These are phyloP conservation scores for Phaeotremella skinneri DNA, from an alignment of 768 basidiomycete genomes.

Conservation along the genomic window DNA sequence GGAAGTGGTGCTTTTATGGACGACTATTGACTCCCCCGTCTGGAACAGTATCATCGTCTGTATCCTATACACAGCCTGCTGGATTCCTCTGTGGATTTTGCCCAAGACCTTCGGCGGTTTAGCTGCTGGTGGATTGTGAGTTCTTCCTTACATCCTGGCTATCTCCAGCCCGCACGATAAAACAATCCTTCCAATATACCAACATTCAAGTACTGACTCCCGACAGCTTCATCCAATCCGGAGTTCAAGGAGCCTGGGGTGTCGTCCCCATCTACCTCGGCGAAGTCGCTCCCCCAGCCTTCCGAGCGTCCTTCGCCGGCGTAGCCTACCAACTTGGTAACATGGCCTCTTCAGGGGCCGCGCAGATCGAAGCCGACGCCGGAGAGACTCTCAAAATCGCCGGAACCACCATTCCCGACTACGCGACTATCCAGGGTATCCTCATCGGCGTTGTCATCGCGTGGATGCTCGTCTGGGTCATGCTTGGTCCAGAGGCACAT, in stretches of 20 bases:
- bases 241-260: slow-evolving; percentile 88
- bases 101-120: slow-evolving; percentile 68
- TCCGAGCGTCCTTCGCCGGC: slow-evolving; percentile 83
- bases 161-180: slow-evolving; percentile 62
- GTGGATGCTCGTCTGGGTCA: slow-evolving; percentile 70
- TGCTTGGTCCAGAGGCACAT: slow-evolving; percentile 79
- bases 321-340: slow-evolving; percentile 65
- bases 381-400: slow-evolving; percentile 61
- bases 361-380: slow-evolving; percentile 74
- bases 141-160: slow-evolving; percentile 5
- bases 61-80: slow-evolving; percentile 37
- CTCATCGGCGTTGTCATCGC: slow-evolving; percentile 77
- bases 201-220: not conserved
- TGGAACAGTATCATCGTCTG: slow-evolving; percentile 26
- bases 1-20: slow-evolving; percentile 8
- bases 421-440: slow-evolving; percentile 76
- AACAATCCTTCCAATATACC: not conserved
- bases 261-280: slow-evolving; percentile 79
- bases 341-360: slow-evolving; percentile 70
- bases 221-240: slow-evolving; percentile 65
- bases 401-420: slow-evolving; percentile 59
- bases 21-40: not conserved
- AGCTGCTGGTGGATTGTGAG: slow-evolving; percentile 70
- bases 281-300: slow-evolving; percentile 83
- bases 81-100: slow-evolving; percentile 71